Conservation (phyloP, 2,329 filamentous ascomycete genomes). For the Aaosphaeria pasadenensis region DNA sequence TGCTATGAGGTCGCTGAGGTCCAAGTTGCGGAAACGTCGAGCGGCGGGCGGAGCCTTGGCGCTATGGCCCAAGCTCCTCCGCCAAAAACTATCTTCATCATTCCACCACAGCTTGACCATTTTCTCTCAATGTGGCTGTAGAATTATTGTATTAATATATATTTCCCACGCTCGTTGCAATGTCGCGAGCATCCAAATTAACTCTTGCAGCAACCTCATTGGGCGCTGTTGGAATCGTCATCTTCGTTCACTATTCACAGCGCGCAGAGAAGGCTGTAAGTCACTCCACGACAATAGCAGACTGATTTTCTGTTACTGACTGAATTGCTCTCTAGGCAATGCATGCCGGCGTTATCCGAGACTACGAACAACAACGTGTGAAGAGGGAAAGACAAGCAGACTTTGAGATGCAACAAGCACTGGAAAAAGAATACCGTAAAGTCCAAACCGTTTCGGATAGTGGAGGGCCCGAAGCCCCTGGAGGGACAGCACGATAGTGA, state of each 20-base stretch:
- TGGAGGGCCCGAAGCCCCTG: conserved; percentile 19
- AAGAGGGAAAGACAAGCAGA: conserved; percentile 90
- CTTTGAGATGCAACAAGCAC: conserved; percentile 82
- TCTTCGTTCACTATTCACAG: conserved; percentile 88
- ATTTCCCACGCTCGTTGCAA: conserved; percentile 38
- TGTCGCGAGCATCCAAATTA: conserved; percentile 88
- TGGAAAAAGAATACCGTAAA: conserved; percentile 89
- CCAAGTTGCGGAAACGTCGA: conserved; percentile 1
- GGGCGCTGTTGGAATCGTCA: conserved; percentile 72
- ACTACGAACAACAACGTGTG: conserved; percentile 88
- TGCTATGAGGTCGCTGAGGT: background rate
- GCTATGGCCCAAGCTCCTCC: conserved; percentile 1
- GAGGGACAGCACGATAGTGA: too few relatives aligned
- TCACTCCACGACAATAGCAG: conserved; percentile 11
- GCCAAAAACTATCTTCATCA: background rate
- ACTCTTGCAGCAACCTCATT: conserved; percentile 77
- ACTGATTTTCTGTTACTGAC: too few relatives aligned
- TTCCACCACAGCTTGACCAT: too few relatives aligned
- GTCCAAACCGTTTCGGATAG: conserved; percentile 69
- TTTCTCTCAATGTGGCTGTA: too few relatives aligned
- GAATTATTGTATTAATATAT: background rate
- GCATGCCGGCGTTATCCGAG: conserved; percentile 90
- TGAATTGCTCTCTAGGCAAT: conserved; percentile 63
- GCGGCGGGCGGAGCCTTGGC: conserved; percentile 2
- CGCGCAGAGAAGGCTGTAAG: conserved; percentile 76